Conservation (phyloP, 176 grass and related monocot genomes). For the Musa acuminata region DNA sequence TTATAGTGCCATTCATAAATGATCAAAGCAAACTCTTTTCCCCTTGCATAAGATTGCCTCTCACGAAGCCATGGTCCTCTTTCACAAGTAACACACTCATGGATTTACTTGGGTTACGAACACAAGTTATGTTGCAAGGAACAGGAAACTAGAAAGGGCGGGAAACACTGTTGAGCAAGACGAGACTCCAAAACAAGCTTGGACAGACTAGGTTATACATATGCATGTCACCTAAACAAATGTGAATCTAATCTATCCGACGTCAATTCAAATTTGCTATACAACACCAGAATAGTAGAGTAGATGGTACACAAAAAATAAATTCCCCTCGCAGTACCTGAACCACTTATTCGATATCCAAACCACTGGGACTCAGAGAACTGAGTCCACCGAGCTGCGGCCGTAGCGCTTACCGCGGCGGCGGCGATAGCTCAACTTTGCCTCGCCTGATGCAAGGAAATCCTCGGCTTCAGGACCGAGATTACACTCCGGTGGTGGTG, state of each 20-base stretch:
- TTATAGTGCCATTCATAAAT: too few relatives aligned
- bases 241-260: constrained; percentile 1
- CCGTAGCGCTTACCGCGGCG: constrained; percentile 39
- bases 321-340: background rate
- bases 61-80: too few relatives aligned
- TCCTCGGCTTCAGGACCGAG: constrained; percentile 38
- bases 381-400: constrained; percentile 4
- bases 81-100: too few relatives aligned
- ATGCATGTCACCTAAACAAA: background rate
- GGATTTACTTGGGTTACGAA: too few relatives aligned
- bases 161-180: background rate
- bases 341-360: background rate
- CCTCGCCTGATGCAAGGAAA: constrained; percentile 59
- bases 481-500: constrained; percentile 51
- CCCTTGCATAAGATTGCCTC: too few relatives aligned
- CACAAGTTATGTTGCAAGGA: too few relatives aligned
- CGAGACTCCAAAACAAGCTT: background rate
- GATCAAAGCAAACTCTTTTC: too few relatives aligned
- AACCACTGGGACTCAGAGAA: constrained; percentile 3
- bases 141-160: too few relatives aligned
- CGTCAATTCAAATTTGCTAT: constrained; percentile 8
- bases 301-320: constrained; percentile 13
- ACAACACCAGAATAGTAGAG: constrained; percentile 15
- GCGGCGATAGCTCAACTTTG: constrained; percentile 14
- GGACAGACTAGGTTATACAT: background rate